Percentiles rank a stretch among this genome's conserved stretches.
These are phyloP conservation scores for Eutrema japonicum DNA, from an alignment of 345 rosid genomes.

Conservation along the genomic window DNA sequence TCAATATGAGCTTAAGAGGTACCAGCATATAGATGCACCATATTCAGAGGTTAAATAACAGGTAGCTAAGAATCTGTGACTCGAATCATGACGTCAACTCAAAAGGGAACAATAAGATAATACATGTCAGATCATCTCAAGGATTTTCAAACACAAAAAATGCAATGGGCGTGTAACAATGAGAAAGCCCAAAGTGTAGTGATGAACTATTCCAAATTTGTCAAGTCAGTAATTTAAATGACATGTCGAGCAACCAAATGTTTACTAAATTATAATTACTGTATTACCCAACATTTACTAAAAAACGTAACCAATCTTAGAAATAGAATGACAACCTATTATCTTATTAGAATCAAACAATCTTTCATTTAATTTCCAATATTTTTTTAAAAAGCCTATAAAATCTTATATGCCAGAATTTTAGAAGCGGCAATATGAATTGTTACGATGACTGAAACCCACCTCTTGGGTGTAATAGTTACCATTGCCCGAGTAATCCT, in stretches of 20 bases:
- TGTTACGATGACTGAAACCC: conserved; percentile 34
- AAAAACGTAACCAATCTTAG: background rate
- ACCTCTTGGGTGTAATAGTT: conserved; percentile 45
- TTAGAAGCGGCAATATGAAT: background rate
- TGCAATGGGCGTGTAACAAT: background rate
- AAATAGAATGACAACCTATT: background rate
- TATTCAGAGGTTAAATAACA: conserved; percentile 3
- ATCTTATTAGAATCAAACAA: background rate
- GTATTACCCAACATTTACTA: background rate
- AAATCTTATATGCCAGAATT: background rate
- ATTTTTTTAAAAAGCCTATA: background rate
- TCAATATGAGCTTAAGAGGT: conserved; percentile 15
- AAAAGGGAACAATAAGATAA: background rate
- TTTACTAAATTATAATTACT: background rate
- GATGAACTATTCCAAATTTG: background rate
- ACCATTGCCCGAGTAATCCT: conserved; percentile 27
- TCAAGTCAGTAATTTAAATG: background rate
- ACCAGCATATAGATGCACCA: conserved; percentile 6
- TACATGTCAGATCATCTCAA: too few species aligned
- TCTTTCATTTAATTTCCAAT: background rate
- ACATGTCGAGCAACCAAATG: background rate
- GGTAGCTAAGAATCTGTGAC: background rate
- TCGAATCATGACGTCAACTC: conserved; percentile 1
- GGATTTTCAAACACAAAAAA: too few species aligned
- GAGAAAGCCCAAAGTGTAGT: conserved; percentile 6